A percentile compares a stretch with the other conserved stretches of the same genome.
phyloP scores from a whole-genome alignment of 2,329 filamentous ascomycete species.

The Fusarium sp. region DNA sequence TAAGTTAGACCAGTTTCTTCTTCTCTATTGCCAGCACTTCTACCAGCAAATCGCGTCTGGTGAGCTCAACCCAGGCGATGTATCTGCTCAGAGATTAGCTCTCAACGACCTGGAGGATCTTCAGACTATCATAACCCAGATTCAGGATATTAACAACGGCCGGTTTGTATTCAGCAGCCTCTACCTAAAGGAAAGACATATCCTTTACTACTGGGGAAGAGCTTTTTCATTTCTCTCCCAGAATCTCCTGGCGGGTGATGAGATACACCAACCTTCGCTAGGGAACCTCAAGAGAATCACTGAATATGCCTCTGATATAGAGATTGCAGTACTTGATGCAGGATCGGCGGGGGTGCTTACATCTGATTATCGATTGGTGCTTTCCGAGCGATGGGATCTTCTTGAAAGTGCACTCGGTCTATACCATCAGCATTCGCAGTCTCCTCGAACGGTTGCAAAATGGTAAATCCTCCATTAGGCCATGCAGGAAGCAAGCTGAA shows the following conservation, averaged over 20 bases:
- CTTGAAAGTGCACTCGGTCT: neutral
- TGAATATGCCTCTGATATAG: neutral
- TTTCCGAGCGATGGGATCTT: neutral
- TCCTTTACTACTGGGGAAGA: neutral
- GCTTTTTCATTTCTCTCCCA: neutral
- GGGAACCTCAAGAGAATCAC: neutral
- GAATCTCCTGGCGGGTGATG: neutral
- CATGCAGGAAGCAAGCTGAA: accelerated
- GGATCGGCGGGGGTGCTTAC: neutral
- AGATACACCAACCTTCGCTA: neutral
- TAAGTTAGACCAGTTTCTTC: neutral
- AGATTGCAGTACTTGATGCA: neutral
- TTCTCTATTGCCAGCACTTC: neutral
- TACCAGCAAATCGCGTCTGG: neutral
- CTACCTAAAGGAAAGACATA: neutral
- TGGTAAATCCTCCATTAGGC: accelerated
- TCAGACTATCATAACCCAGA: neutral
- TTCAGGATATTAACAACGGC: neutral
- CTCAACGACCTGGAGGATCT: neutral
- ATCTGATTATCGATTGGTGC: neutral
- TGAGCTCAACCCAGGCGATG: accelerated
- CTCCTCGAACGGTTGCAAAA: neutral
- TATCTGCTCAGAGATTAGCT: neutral
- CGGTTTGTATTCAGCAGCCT: neutral
- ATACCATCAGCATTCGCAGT: neutral